Evolutionary conservation across 352 stramenopile genomes (phyloP).

Genomic region (Hyphochytrium catenoides): DNA sequence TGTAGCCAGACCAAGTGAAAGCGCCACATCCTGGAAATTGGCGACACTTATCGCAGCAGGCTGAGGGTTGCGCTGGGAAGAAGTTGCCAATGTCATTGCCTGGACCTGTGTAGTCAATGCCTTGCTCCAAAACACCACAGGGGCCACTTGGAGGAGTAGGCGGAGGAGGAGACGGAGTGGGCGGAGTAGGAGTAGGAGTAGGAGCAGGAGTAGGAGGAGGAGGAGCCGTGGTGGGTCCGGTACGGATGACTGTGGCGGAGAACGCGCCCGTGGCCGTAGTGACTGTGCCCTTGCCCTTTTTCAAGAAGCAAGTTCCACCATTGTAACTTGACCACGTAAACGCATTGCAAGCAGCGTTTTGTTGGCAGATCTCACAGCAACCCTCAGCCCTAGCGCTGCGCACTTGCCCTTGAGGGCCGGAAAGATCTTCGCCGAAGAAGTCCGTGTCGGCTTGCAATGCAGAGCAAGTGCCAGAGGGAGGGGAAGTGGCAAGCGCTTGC

Average conservation of each 20-base stretch:
- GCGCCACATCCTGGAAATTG: slow-evolving; percentile 11
- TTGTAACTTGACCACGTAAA: slow-evolving; percentile 1
- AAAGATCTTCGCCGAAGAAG: slow-evolving; percentile 11
- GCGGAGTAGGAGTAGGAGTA: too few species aligned
- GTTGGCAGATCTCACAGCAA: slow-evolving; percentile 1
- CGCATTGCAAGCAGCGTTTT: background rate
- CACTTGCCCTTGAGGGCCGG: too few species aligned
- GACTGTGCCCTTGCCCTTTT: slow-evolving; percentile 1
- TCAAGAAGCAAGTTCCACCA: slow-evolving; percentile 5
- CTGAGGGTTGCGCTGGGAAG: background rate
- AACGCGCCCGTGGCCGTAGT: too few species aligned
- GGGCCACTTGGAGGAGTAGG: too few species aligned
- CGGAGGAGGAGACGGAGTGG: too few species aligned
- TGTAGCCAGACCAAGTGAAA: slow-evolving; percentile 20
- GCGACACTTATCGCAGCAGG: slow-evolving; percentile 6
- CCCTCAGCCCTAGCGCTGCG: slow-evolving; percentile 10
- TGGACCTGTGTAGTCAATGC: slow-evolving; percentile 11
- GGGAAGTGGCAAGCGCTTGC: background rate
- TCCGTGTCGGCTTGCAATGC: background rate
- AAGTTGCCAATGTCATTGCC: slow-evolving; percentile 17
- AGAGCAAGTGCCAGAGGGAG: background rate
- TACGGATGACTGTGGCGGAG: too few species aligned
- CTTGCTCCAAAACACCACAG: slow-evolving; percentile 3
- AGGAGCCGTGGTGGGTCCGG: too few species aligned
- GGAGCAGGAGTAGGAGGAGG: too few species aligned